Conservation (phyloP, 352 stramenopile species). For the Phytopythium sindhum region DNA sequence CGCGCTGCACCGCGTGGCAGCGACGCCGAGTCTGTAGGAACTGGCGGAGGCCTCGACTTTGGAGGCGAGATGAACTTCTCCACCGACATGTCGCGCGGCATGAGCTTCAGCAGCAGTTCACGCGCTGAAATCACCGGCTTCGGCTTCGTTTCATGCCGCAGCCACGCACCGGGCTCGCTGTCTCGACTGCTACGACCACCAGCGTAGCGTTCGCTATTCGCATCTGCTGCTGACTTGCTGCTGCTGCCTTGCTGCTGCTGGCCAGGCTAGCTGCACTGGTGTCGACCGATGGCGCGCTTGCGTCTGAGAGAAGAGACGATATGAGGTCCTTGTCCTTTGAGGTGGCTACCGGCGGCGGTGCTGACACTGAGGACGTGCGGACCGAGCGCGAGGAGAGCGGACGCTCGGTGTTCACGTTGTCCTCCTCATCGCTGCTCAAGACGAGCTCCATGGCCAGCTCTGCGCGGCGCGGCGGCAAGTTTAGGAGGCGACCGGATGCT, state of each 20-base stretch:
- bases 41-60: conserved; percentile 3
- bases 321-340: neutral
- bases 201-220: neutral
- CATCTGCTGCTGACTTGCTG: neutral
- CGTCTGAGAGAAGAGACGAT: neutral
- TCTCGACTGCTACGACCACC: no score
- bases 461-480: neutral
- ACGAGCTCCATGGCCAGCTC: conserved; percentile 52
- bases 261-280: no score
- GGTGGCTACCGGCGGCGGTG: neutral
- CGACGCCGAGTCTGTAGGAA: neutral
- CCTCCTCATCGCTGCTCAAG: conserved; percentile 59
- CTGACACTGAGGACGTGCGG: conserved; percentile 8
- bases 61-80: conserved; percentile 5
- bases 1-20: neutral
- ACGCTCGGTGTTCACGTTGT: conserved; percentile 4
- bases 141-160: neutral
- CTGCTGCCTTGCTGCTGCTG: neutral
- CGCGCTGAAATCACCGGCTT: conserved; percentile 67
- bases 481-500: no score
- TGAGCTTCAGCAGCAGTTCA: conserved; percentile 49
- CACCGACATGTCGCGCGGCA: conserved; percentile 19
- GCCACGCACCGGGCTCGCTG: neutral
- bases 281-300: neutral
- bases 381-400: neutral